phyloP scores from a whole-genome alignment of 116 monocot species.

The Trichopus zeylanicus region DNA sequence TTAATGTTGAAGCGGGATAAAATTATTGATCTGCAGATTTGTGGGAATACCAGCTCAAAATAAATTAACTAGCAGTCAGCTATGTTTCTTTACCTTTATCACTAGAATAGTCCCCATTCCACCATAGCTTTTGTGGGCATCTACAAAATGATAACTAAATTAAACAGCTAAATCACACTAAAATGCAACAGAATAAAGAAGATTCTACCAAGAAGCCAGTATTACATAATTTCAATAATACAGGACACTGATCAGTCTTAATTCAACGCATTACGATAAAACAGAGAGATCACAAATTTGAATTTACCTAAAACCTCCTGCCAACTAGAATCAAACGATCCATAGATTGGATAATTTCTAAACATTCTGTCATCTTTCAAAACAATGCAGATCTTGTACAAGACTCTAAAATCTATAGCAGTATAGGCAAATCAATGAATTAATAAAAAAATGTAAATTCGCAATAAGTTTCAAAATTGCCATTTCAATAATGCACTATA shows the following conservation, averaged over 20 bases:
- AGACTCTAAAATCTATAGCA: not conserved
- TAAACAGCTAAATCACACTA: not conserved
- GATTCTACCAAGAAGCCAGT: not conserved
- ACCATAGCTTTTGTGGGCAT: conserved; percentile 77
- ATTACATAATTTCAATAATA: not conserved
- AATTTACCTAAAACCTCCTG: no score
- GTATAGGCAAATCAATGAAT: not conserved
- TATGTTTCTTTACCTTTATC: conserved; percentile 51
- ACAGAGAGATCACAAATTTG: not conserved
- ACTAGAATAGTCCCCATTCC: conserved; percentile 92
- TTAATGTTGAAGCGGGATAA: conserved; percentile 3
- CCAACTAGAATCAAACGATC: no score
- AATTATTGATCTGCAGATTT: not conserved
- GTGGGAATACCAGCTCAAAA: not conserved
- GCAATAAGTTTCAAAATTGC: not conserved
- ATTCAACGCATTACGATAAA: not conserved
- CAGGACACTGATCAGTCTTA: not conserved
- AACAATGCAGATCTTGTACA: not conserved
- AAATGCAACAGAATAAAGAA: not conserved
- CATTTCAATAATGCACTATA: not conserved
- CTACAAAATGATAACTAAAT: conserved; percentile 27
- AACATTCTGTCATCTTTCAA: not conserved
- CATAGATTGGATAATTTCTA: not conserved
- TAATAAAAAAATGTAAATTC: not conserved
- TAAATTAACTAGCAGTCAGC: not conserved